These are phyloP conservation scores for Isoetes engelmannii DNA, from an alignment of 83 land plant species.

Conservation along the genomic window DNA sequence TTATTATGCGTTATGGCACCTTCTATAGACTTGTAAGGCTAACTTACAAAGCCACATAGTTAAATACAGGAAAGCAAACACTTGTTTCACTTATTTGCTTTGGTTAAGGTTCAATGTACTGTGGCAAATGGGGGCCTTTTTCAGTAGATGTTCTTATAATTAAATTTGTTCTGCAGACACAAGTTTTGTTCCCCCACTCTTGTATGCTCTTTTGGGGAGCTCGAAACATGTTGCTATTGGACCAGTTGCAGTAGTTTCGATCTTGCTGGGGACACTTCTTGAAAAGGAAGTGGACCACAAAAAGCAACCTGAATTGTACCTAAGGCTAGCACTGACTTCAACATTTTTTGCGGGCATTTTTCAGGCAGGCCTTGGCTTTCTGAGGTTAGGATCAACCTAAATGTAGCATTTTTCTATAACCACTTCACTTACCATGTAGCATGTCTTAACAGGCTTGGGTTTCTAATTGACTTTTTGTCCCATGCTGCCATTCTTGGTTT, in stretches of 20 bases:
- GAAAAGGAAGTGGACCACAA: constrained; percentile 2
- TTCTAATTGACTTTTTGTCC: constrained; percentile 7
- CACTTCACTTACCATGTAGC: background rate
- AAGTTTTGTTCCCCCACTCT: constrained; percentile 6
- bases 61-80: no score
- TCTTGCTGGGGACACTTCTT: constrained; percentile 6
- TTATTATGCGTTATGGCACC: background rate
- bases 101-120: background rate
- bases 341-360: constrained; percentile 10
- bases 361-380: constrained; percentile 9
- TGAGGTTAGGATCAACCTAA: constrained; percentile 1
- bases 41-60: no score
- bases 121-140: background rate
- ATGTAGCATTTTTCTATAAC: background rate
- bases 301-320: background rate
- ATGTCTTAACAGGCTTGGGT: constrained; percentile 6
- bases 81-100: background rate
- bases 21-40: no score
- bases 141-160: background rate
- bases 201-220: constrained; percentile 10
- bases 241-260: constrained; percentile 2
- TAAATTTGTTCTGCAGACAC: constrained; percentile 5
- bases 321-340: constrained; percentile 7
- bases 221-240: constrained; percentile 13
- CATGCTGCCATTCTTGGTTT: constrained; percentile 10